Conservation (phyloP, 2,329 filamentous ascomycete species). For the Gnomoniopsis sp. region DNA sequence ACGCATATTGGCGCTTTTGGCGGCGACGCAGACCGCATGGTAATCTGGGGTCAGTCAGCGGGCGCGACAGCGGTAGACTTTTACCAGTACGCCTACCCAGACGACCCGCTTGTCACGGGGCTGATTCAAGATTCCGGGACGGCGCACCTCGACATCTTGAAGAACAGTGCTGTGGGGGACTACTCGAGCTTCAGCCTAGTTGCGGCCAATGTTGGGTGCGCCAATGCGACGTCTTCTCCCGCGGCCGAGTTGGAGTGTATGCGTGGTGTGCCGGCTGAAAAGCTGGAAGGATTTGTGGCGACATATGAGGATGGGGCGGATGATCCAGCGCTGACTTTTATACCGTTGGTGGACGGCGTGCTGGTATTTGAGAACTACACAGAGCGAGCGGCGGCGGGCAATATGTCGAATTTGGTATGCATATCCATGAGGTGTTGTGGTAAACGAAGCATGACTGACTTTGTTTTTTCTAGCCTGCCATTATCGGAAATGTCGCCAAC, state of each 20-base stretch:
- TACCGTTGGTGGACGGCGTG: conserved; percentile 28
- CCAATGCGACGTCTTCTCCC: conserved; percentile 25
- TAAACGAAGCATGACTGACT: not conserved
- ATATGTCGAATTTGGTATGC: not conserved
- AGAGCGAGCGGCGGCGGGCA: conserved; percentile 23
- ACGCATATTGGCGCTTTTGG: conserved; percentile 49
- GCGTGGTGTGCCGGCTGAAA: conserved; percentile 29
- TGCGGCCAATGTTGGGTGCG: conserved; percentile 33
- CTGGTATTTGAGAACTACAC: conserved; percentile 33
- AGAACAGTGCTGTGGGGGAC: conserved; percentile 30
- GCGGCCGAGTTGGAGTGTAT: conserved; percentile 34
- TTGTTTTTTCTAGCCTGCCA: conserved; percentile 18
- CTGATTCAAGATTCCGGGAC: conserved; percentile 37
- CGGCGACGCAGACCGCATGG: conserved; percentile 43
- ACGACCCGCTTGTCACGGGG: conserved; percentile 38
- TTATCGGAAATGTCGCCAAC: conserved; percentile 23
- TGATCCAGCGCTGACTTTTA: conserved; percentile 27
- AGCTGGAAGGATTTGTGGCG: conserved; percentile 30
- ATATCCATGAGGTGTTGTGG: not conserved
- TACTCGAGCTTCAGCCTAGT: conserved; percentile 37
- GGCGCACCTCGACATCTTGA: conserved; percentile 26
- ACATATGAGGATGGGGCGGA: conserved; percentile 24
- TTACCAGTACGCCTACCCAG: conserved; percentile 38
- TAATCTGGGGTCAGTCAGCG: conserved; percentile 46
- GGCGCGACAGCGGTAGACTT: conserved; percentile 36